These are phyloP conservation scores for Adansonia rubrostipa DNA, from an alignment of 441 rosid species.

Conservation along the genomic window DNA sequence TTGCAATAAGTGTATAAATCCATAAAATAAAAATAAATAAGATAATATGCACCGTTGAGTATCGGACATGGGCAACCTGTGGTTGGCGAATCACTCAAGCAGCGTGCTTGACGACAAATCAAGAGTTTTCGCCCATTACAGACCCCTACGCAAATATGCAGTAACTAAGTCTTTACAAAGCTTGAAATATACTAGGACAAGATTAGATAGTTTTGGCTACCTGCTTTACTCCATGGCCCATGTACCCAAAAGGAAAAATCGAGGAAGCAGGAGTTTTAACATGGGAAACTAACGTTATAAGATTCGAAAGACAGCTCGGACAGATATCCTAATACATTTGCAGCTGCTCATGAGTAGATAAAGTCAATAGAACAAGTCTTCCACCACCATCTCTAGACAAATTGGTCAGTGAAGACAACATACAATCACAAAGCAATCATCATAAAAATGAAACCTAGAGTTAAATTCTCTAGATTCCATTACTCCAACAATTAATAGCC, in stretches of 20 bases:
- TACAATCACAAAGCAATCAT: background rate
- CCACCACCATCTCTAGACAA: background rate
- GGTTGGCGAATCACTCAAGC: background rate
- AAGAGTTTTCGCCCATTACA: background rate
- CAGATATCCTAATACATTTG: too few species aligned
- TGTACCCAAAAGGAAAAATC: background rate
- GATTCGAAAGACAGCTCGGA: background rate
- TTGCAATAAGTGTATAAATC: too few species aligned
- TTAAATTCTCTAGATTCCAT: background rate
- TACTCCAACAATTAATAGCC: background rate
- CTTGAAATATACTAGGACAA: too few species aligned
- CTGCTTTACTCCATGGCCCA: background rate
- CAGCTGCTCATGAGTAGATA: too few species aligned
- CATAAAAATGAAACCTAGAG: background rate
- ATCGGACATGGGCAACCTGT: background rate
- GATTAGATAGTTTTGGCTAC: too few species aligned
- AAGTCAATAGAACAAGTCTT: background rate
- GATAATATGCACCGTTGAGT: too few species aligned
- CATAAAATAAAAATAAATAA: too few species aligned
- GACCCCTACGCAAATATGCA: background rate
- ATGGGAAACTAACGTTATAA: background rate
- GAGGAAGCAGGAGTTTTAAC: background rate
- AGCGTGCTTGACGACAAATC: background rate
- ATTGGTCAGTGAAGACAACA: background rate
- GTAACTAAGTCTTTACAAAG: too few species aligned